These are phyloP conservation scores for Mentha longifolia DNA, from an alignment of 257 asterid genomes.

Conservation along the genomic window DNA sequence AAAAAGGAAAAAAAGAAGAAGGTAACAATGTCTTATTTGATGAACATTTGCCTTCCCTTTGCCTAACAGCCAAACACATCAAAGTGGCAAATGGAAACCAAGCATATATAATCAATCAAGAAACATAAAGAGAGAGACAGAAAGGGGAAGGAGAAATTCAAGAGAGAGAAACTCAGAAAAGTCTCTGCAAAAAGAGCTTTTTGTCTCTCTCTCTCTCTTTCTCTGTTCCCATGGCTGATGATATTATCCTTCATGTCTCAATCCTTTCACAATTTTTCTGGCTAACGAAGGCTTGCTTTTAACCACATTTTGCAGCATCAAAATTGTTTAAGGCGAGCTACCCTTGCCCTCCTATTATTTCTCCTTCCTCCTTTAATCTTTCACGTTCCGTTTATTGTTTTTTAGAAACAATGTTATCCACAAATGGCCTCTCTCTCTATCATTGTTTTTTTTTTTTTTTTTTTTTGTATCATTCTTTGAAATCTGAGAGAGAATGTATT, in stretches of 20 bases:
- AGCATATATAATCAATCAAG: background rate
- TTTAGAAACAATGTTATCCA: background rate
- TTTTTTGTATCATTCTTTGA: background rate
- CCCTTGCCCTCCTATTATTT: conserved; percentile 11
- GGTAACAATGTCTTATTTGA: background rate
- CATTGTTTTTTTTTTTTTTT: background rate
- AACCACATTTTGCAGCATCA: conserved; percentile 22
- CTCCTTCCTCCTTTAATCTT: conserved; percentile 9
- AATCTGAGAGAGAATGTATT: conserved; percentile 12
- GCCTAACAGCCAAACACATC: conserved; percentile 5
- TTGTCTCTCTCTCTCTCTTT: conserved; percentile 45
- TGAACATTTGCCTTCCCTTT: background rate
- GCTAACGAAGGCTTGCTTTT: conserved; percentile 21
- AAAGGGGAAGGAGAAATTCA: conserved; percentile 16
- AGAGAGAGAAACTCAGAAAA: conserved; percentile 42
- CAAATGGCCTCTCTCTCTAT: background rate
- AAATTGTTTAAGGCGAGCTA: conserved; percentile 15
- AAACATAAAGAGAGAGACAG: conserved; percentile 5
- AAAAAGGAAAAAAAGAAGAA: no score
- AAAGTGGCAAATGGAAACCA: background rate
- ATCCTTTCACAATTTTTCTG: conserved; percentile 28
- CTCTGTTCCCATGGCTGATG: conserved; percentile 33
- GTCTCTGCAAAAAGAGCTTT: conserved; percentile 51
- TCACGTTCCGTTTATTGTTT: background rate
- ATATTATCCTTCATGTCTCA: conserved; percentile 31